A percentile compares a stretch with the other conserved stretches of the same genome.
Evolutionary conservation across 306 rosid species (phyloP).

Genomic region (Trifolium subterraneum): DNA sequence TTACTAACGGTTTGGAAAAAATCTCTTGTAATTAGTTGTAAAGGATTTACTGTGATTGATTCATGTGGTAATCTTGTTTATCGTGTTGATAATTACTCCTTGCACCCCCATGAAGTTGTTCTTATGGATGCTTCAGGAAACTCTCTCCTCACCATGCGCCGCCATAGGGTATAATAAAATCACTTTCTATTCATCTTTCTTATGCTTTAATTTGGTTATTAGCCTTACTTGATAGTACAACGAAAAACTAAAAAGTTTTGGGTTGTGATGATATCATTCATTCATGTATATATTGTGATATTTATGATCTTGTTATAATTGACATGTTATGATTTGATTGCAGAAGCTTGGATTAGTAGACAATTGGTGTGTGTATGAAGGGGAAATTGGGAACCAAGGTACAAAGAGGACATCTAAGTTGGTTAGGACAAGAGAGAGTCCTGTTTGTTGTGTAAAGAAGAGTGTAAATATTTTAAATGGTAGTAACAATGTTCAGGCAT

Average conservation of each 20-base stretch:
- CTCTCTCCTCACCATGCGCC: slow-evolving; percentile 71
- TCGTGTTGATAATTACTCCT: slow-evolving; percentile 76
- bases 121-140: slow-evolving; percentile 86
- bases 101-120: slow-evolving; percentile 64
- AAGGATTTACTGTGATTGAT: slow-evolving; percentile 86
- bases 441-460: slow-evolving; percentile 68
- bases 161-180: slow-evolving; percentile 62
- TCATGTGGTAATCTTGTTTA: slow-evolving; percentile 73
- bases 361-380: slow-evolving; percentile 74
- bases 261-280: not conserved
- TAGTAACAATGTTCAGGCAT: slow-evolving; percentile 58
- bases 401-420: not conserved
- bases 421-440: slow-evolving; percentile 41
- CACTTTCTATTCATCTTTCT: not conserved
- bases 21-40: slow-evolving; percentile 67
- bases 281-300: not conserved
- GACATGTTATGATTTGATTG: slow-evolving; percentile 34
- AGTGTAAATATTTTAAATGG: slow-evolving; percentile 50
- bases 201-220: not conserved
- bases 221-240: not conserved
- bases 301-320: not conserved
- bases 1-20: slow-evolving; percentile 84
- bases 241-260: too few species aligned
- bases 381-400: slow-evolving; percentile 49
- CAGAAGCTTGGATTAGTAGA: slow-evolving; percentile 65